Evolutionary conservation across 2,329 filamentous ascomycete genomes (phyloP).

Genomic region (Penicillium brevicompactum): DNA sequence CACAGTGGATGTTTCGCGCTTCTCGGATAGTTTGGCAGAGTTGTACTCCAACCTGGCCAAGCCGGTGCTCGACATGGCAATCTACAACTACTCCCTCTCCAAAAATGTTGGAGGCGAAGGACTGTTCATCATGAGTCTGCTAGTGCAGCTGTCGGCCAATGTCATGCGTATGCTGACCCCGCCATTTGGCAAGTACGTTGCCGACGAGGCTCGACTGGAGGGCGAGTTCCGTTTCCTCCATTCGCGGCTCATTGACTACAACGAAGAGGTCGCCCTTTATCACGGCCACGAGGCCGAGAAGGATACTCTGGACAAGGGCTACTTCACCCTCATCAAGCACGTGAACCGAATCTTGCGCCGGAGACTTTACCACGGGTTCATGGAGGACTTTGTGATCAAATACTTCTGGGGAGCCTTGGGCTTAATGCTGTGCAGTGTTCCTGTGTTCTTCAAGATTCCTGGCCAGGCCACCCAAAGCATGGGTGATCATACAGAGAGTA

Average conservation of each 20-base stretch:
- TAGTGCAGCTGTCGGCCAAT: constrained; percentile 90
- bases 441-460: constrained; percentile 92
- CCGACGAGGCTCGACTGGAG: constrained; percentile 90
- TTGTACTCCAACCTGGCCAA: constrained; percentile 96
- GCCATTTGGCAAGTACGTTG: constrained; percentile 96
- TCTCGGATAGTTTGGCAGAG: constrained; percentile 92
- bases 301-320: constrained; percentile 94
- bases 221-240: constrained; percentile 97
- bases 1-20: constrained; percentile 93
- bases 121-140: constrained; percentile 88
- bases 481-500: constrained; percentile 61
- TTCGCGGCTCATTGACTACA: constrained; percentile 90
- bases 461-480: constrained; percentile 59
- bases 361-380: constrained; percentile 95
- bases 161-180: constrained; percentile 94
- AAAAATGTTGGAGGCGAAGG: constrained; percentile 95
- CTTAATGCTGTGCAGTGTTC: constrained; percentile 86
- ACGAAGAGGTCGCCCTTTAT: constrained; percentile 92
- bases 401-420: constrained; percentile 98
- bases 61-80: constrained; percentile 89
- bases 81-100: constrained; percentile 93
- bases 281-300: constrained; percentile 92
- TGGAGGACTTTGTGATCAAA: constrained; percentile 99
- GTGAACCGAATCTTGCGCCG: constrained; percentile 92
- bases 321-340: constrained; percentile 98